Base-by-base conservation (phyloP, 148 eudicot genomes). In the Spergularia bocconei region DNA sequence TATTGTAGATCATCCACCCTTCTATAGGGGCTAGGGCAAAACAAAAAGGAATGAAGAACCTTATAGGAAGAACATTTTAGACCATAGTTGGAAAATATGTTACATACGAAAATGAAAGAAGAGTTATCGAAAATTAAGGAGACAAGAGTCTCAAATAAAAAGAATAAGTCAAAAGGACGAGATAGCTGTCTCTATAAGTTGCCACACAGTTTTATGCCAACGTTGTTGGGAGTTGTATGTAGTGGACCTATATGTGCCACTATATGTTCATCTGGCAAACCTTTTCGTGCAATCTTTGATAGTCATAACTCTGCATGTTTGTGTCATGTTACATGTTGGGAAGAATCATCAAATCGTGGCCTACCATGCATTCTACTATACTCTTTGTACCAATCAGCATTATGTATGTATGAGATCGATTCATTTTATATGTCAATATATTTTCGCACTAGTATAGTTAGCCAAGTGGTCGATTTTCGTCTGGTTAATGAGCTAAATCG, bases 281-380 rank as follows among this genome's bases (percentile, higher is more conserved):
- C 19, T 55, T 4, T 51, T 58, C 8, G 60, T 36, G 74, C 69
- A 50, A 69, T 39, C 47, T 60, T 77, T 44, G 61, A 53, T 41
- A 21, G 25, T 33, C 39, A 50, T 61, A 38, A 53, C 62, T 61
- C 9, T 54, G 65, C 71, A 78, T 71, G 75, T 71, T 78, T 78
- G 75, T 29, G 54, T 63, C 80, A 77, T 71, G 80, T 71, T 78
- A 78, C 41, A 65, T 71, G 80, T 71, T 78, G 80, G 80, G 44
- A 71, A 54, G 36, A 71, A 48, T 21, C 61, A 63, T 77, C 23
- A 59, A 68, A 14, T 69, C 68, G 38, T 70, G 67, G 41, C 73
- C 73, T 69, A 69, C 74, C 11, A 8, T 13, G 12, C 33, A 19
- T 50, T 20, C 12, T 65, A 6, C 67, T 63, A 15, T 44, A 20